A percentile compares a stretch with the other conserved stretches of the same genome.
These are phyloP conservation scores for Phytopythium sindhum DNA, from an alignment of 352 stramenopile genomes.

Conservation along the genomic window DNA sequence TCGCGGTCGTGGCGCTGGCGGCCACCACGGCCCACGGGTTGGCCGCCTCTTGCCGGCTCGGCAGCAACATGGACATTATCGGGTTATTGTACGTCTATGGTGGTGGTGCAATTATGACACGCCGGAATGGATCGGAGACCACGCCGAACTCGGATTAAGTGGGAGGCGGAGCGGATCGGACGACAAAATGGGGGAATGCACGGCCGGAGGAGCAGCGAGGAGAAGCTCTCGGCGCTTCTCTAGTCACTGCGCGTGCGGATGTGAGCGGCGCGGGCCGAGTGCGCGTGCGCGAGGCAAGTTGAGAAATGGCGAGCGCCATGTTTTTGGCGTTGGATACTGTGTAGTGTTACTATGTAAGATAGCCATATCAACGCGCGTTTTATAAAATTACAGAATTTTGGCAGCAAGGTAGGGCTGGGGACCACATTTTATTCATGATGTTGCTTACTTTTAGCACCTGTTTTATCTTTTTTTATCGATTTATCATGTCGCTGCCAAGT, in stretches of 20 bases:
- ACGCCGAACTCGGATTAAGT: not conserved
- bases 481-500: slow-evolving; percentile 1
- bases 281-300: not conserved
- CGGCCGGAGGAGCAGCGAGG: not conserved
- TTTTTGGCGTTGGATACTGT: not conserved
- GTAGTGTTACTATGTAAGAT: too few relatives aligned
- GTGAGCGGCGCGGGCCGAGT: not conserved
- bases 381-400: not conserved
- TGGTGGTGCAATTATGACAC: slow-evolving; percentile 1
- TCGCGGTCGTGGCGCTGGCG: not conserved
- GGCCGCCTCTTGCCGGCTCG: not conserved
- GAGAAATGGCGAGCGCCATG: not conserved
- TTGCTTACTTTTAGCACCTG: not conserved
- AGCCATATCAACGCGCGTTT: too few relatives aligned
- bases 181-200: not conserved
- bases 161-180: not conserved
- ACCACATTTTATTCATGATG: not conserved
- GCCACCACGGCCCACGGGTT: not conserved
- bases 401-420: not conserved
- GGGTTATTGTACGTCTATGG: not conserved
- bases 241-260: not conserved
- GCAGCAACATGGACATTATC: slow-evolving; percentile 6
- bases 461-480: not conserved
- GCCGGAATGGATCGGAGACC: not conserved
- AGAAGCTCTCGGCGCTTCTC: not conserved